A percentile compares a stretch with the other conserved stretches of the same genome.
phyloP scores from a whole-genome alignment of 805 yeast species.

The Zygotorulaspora danielsina region DNA sequence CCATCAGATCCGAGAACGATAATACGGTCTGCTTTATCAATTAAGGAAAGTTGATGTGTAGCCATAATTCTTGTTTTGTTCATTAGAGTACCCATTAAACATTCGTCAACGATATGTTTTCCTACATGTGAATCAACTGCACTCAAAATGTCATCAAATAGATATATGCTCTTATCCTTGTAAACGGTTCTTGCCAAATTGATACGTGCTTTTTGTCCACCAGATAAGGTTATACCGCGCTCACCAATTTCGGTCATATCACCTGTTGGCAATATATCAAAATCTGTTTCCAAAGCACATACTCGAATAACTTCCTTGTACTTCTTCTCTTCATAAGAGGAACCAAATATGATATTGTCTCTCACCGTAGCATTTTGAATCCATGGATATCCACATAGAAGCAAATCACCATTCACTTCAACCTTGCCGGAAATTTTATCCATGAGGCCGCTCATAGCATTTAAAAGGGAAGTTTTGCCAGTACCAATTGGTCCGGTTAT shows the following conservation, averaged over 20 bases:
- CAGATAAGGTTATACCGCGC: conserved; percentile 79
- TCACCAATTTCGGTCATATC: conserved; percentile 81
- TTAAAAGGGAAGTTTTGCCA: conserved; percentile 71
- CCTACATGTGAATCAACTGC: conserved; percentile 89
- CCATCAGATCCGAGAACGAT: conserved; percentile 62
- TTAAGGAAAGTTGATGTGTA: conserved; percentile 75
- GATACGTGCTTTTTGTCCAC: conserved; percentile 84
- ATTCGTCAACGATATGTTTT: conserved; percentile 66
- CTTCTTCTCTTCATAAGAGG: conserved; percentile 44
- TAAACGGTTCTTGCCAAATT: conserved; percentile 77
- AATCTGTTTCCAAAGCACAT: conserved; percentile 64
- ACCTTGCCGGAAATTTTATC: conserved; percentile 49
- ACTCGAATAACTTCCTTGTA: conserved; percentile 56
- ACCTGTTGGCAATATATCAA: conserved; percentile 65
- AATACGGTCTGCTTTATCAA: conserved; percentile 66
- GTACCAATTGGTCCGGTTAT: conserved; percentile 67
- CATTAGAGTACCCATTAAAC: conserved; percentile 56
- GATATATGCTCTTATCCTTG: conserved; percentile 57
- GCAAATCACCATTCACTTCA: conserved; percentile 48
- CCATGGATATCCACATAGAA: conserved; percentile 71
- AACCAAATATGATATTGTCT: conserved; percentile 71
- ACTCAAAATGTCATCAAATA: conserved; percentile 74
- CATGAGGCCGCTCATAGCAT: conserved; percentile 73
- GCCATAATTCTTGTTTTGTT: conserved; percentile 68
- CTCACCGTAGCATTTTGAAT: conserved; percentile 74